phyloP scores from a whole-genome alignment of 108 stramenopile species.

The Asterionellopsis glacialis region DNA sequence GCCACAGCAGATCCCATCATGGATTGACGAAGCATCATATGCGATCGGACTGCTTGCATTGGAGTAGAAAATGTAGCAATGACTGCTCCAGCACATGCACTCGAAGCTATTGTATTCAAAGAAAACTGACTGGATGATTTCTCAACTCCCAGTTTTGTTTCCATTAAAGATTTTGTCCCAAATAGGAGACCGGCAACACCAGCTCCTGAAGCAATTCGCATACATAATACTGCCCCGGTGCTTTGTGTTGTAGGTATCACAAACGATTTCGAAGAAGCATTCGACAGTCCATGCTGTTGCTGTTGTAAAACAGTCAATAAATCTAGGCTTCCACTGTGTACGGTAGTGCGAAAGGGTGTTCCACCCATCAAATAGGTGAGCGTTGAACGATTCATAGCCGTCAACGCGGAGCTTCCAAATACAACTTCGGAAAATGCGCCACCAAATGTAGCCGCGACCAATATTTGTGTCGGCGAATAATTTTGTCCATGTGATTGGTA shows the following conservation, averaged over 20 bases:
- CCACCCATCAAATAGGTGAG: not conserved
- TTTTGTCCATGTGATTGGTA: not conserved
- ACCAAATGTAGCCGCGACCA: slow-evolving; percentile 10
- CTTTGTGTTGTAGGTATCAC: not conserved
- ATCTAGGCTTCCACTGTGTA: not conserved
- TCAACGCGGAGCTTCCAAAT: not conserved
- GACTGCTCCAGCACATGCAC: slow-evolving; percentile 15
- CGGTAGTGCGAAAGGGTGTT: not conserved
- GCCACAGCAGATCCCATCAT: not conserved
- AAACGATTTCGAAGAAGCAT: not conserved
- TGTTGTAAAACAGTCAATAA: not conserved
- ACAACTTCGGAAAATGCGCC: slow-evolving; percentile 5
- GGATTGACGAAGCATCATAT: not conserved
- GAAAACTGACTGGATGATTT: not conserved
- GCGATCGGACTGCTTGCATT: not conserved
- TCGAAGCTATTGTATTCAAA: slow-evolving; percentile 1
- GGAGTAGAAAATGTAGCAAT: slow-evolving; percentile 1
- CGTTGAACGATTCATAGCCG: not conserved
- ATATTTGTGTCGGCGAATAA: not conserved
- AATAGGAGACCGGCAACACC: slow-evolving; percentile 11
- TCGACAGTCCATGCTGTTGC: not conserved
- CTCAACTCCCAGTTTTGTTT: not conserved
- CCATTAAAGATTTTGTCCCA: slow-evolving; percentile 24
- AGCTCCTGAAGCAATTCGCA: not conserved
- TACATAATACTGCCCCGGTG: too few species aligned